Evolutionary conservation across 176 grass and related monocot genomes (phyloP).

Genomic region (Ensete glaucum): DNA sequence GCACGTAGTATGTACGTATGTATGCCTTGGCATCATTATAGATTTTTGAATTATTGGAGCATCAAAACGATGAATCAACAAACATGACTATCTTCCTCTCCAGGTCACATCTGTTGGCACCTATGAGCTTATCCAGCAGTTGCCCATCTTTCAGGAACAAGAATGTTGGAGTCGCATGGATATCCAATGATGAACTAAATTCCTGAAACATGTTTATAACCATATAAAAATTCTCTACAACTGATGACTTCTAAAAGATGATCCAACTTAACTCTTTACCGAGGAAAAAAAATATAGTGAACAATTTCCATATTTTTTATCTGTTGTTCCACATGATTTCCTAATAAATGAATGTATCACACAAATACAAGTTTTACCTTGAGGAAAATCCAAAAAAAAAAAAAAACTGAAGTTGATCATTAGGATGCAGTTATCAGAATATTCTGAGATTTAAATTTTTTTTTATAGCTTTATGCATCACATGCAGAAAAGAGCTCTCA

Average conservation of each 20-base stretch:
- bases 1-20: too few relatives aligned
- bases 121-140: constrained; percentile 77
- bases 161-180: constrained; percentile 81
- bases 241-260: neutral
- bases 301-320: neutral
- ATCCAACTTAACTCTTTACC: neutral
- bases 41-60: neutral
- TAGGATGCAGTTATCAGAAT: too few relatives aligned
- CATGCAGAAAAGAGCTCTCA: too few relatives aligned
- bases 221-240: neutral
- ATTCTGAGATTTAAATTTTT: too few relatives aligned
- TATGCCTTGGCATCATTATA: neutral
- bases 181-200: constrained; percentile 88
- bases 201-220: constrained; percentile 36
- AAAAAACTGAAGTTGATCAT: neutral
- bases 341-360: too few relatives aligned
- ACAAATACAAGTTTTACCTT: too few relatives aligned
- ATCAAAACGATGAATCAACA: neutral
- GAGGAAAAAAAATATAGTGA: neutral
- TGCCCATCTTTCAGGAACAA: constrained; percentile 73
- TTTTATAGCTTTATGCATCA: too few relatives aligned
- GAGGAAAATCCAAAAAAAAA: neutral
- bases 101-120: constrained; percentile 78
- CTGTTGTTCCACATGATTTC: neutral
- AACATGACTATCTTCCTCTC: constrained; percentile 64